Conservation (phyloP, 2,329 filamentous ascomycete genomes). For the Basipetospora chlamydospora region DNA sequence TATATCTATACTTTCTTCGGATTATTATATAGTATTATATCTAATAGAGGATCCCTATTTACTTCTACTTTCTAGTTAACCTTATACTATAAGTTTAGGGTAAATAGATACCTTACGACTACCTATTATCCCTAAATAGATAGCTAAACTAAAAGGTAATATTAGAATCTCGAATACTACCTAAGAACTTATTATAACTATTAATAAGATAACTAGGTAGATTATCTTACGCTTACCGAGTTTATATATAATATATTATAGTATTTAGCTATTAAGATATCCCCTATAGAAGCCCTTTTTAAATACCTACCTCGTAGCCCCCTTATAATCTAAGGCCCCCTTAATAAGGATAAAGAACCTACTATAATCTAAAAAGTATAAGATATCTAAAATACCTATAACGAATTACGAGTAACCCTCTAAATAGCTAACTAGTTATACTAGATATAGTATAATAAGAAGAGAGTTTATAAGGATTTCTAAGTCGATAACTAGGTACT, state of each 20-base stretch:
- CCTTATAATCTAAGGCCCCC: too few species aligned
- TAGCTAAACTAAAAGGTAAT: slow-evolving; percentile 5
- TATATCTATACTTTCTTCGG: neutral
- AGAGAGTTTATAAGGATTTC: neutral
- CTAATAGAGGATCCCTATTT: neutral
- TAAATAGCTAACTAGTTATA: neutral
- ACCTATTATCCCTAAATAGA: neutral
- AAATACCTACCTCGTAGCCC: too few species aligned
- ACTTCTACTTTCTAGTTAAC: neutral
- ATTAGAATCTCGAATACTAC: slow-evolving; percentile 5
- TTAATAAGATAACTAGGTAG: slow-evolving; percentile 6
- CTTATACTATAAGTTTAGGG: neutral
- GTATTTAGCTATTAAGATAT: neutral
- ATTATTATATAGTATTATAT: neutral
- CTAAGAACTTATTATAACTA: slow-evolving; percentile 5
- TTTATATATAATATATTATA: slow-evolving; percentile 4
- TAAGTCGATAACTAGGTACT: neutral
- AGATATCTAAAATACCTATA: neutral
- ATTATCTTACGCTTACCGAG: slow-evolving; percentile 1
- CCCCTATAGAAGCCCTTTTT: neutral
- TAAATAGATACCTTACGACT: slow-evolving; percentile 6
- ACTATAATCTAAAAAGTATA: neutral
- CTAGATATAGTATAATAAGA: neutral
- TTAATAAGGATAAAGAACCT: too few species aligned
- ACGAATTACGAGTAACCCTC: neutral